Evolutionary conservation across 495 filamentous ascomycete species (phyloP).

Genomic region (Xylaria flabelliformis): DNA sequence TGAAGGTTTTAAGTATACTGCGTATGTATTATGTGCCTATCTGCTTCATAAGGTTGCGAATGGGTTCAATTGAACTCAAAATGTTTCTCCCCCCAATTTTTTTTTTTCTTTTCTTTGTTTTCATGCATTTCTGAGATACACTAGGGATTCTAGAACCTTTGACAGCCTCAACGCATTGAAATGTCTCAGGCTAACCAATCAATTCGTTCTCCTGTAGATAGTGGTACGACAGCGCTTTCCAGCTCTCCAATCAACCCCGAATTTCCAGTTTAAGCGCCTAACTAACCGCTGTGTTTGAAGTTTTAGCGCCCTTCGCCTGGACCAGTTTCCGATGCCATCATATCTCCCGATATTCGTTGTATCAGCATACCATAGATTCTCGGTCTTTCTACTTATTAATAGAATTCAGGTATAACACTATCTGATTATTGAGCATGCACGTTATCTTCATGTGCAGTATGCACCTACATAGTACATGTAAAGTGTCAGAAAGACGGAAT

Average conservation of each 20-base stretch:
- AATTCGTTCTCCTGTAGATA: background rate
- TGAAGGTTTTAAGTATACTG: background rate
- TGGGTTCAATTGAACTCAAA: too few species aligned
- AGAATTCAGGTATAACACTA: background rate
- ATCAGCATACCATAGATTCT: background rate
- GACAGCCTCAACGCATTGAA: background rate
- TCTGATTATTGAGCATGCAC: background rate
- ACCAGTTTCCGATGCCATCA: background rate
- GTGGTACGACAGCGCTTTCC: background rate
- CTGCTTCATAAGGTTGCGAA: too few species aligned
- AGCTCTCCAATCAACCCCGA: slow-evolving; percentile 2
- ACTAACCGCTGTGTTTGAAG: background rate
- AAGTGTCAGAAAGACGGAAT: background rate
- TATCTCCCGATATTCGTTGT: background rate
- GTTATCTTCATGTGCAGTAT: background rate
- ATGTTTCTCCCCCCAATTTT: too few species aligned
- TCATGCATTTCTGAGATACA: background rate
- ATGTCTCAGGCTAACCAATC: background rate
- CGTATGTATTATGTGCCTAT: too few species aligned
- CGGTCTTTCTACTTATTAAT: background rate
- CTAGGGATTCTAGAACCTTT: background rate
- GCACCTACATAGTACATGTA: background rate
- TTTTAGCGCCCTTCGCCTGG: background rate
- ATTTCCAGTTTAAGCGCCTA: slow-evolving; percentile 6
- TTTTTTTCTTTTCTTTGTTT: background rate